Conservation (phyloP, 495 filamentous ascomycete genomes). For the Penicillium egyptiacum region DNA sequence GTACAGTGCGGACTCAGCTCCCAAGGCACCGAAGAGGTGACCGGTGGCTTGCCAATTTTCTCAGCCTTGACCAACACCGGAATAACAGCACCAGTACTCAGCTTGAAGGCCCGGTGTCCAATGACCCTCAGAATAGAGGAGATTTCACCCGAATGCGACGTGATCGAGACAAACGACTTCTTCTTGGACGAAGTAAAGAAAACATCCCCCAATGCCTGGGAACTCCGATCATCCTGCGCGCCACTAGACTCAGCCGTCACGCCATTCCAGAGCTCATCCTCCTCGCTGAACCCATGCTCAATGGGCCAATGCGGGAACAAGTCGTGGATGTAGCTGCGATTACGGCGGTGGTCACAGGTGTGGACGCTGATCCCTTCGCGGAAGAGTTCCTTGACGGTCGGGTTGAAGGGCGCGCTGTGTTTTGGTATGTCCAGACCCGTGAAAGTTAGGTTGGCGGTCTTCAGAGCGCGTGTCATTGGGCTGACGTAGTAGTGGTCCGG, state of each 20-base stretch:
- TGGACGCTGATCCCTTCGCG: constrained; percentile 73
- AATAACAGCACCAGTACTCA: constrained; percentile 69
- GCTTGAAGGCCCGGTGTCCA: constrained; percentile 58
- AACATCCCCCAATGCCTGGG: constrained; percentile 59
- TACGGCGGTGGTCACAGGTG: constrained; percentile 73
- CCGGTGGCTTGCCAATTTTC: constrained; percentile 19
- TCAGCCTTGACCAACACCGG: constrained; percentile 65
- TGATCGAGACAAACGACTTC: constrained; percentile 63
- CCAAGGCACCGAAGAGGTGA: constrained; percentile 41
- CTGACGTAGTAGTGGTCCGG: constrained; percentile 68
- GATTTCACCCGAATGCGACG: constrained; percentile 69
- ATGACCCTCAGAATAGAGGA: constrained; percentile 56
- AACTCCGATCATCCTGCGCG: constrained; percentile 56
- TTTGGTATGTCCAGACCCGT: constrained; percentile 50
- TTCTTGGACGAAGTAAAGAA: constrained; percentile 45
- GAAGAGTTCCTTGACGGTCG: constrained; percentile 67
- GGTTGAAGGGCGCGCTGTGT: constrained; percentile 49
- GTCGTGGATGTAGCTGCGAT: constrained; percentile 53
- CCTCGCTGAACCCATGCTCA: constrained; percentile 61
- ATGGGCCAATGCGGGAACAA: constrained; percentile 60
- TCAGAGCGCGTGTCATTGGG: constrained; percentile 66
- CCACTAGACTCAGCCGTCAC: constrained; percentile 52
- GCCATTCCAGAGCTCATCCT: constrained; percentile 61
- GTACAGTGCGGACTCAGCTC: constrained; percentile 51
- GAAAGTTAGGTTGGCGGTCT: constrained; percentile 65